Evolutionary conservation across 768 basidiomycete species (phyloP), one percentile per base, ranked within the genome.

Genomic region (Tricholoma sp.): DNA sequence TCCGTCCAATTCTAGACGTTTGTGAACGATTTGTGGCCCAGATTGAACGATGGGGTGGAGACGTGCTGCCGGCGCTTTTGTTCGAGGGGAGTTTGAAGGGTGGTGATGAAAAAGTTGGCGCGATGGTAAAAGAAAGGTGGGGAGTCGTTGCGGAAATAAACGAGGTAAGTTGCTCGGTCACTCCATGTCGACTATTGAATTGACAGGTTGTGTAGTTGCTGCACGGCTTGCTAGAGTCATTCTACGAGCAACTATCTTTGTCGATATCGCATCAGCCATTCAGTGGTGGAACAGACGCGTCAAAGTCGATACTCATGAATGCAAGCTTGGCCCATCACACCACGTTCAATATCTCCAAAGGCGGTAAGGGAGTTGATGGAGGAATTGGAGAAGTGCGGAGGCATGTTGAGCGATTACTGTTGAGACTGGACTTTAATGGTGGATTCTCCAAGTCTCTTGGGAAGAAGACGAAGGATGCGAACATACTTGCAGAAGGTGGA

Each of bases 41-140:
- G 60, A 83, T 95, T 0, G 94, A 95, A 70, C 75, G 93, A 53
- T 97, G 94, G 94, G 92, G 91, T 11, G 93, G 93, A 0, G 91
- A 95, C 66, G 83, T 95, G 8, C 74, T 95, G 2, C 94, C 94
- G 11, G 90, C 87, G 0, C 75, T 95, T 47, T 70, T 95, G 39
- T 86, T 85, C 60, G 93, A 94, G 67, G 91, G 90, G 12, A 91
- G 88, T 66, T 64, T 92, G 51, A 77, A 76, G 27, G 79, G 81
- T 5, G 81, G 74, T 5, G 76, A 76, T 19, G 82, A 82, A 54
- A 77, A 78, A 61, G 83, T 91, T 5, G 92, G 92, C 12, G 76
- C 76, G 9, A 76, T 89, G 79, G 89, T 94, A 0, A 78, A 79
- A 63, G 88, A 91, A 61, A 79, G 93, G 45, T 80, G 82, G 70